phyloP scores from a whole-genome alignment of 2,329 filamentous ascomycete genomes.

The Aureobasidium sp. region DNA sequence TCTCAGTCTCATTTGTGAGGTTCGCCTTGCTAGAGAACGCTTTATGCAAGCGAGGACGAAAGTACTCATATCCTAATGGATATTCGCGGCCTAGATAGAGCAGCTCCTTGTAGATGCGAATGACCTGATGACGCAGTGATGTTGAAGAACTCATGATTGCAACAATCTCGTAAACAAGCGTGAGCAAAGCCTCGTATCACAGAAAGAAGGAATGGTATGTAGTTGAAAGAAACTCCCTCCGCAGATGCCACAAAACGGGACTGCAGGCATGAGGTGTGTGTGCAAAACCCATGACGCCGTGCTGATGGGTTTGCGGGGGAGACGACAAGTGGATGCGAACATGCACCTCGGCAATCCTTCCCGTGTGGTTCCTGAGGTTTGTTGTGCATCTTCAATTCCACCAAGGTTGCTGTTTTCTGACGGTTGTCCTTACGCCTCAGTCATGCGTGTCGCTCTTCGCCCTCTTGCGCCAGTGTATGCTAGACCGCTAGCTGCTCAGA shows the following conservation, averaged over 20 bases:
- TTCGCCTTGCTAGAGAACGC: constrained; percentile 72
- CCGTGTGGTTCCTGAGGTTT: not conserved
- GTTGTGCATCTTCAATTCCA: not conserved
- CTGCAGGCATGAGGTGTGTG: not conserved
- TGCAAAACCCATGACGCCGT: constrained; percentile 4
- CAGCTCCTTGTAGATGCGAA: constrained; percentile 85
- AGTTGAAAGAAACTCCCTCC: not conserved
- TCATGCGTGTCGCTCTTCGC: not conserved
- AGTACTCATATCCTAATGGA: constrained; percentile 75
- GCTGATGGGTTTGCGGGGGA: not conserved
- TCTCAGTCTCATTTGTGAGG: constrained; percentile 63
- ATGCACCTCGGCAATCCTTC: constrained; percentile 8
- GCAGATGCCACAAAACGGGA: not conserved
- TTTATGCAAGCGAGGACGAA: constrained; percentile 68
- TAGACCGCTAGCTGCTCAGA: not conserved
- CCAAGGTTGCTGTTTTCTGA: not conserved
- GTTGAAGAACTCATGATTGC: constrained; percentile 13
- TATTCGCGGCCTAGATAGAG: constrained; percentile 80
- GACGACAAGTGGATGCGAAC: not conserved
- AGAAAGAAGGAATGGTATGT: not conserved
- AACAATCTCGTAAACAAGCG: no score
- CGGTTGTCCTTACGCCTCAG: not conserved
- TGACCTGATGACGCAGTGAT: constrained; percentile 65
- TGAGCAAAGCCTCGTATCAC: no score
- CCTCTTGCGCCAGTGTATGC: not conserved